A percentile compares a stretch with the other conserved stretches of the same genome.
These are phyloP conservation scores for Simplicillium aogashimaense DNA, from an alignment of 2,329 filamentous ascomycete species.

Conservation along the genomic window DNA sequence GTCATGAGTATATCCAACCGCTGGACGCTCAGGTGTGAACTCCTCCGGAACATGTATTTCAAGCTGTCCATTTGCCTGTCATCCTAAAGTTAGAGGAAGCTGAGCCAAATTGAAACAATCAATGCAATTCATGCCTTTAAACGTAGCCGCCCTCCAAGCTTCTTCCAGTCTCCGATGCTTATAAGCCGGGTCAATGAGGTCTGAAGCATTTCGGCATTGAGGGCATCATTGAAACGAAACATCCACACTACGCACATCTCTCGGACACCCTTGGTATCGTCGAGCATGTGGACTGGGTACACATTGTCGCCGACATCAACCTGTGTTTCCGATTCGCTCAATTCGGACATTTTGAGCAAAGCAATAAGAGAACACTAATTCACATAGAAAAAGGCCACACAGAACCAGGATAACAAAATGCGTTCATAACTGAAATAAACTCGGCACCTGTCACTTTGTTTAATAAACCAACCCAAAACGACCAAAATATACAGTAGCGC, in stretches of 20 bases:
- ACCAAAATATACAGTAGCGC: too few relatives aligned
- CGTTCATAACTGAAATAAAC: too few relatives aligned
- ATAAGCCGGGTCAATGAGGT: constrained; percentile 25
- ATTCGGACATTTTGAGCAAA: background rate
- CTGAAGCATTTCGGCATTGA: constrained; percentile 29
- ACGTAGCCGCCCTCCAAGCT: constrained; percentile 31
- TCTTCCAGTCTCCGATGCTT: constrained; percentile 32
- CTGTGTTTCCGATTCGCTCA: constrained; percentile 1
- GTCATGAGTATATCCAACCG: background rate
- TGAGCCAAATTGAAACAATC: background rate
- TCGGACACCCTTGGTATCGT: constrained; percentile 15
- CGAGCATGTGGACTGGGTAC: constrained; percentile 21
- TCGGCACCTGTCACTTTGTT: too few relatives aligned
- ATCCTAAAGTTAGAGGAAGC: background rate
- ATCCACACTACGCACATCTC: constrained; percentile 20
- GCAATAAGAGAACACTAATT: too few relatives aligned
- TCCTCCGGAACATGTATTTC: constrained; percentile 1
- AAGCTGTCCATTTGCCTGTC: constrained; percentile 1
- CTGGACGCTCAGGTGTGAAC: background rate
- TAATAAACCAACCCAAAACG: too few relatives aligned
- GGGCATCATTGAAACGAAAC: constrained; percentile 33
- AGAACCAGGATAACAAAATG: too few relatives aligned
- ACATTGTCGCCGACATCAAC: constrained; percentile 12
- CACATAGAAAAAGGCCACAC: too few relatives aligned
- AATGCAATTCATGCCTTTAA: background rate